Base-by-base conservation (phyloP, 257 asterid species). In the Ophiorrhiza pumila region DNA sequence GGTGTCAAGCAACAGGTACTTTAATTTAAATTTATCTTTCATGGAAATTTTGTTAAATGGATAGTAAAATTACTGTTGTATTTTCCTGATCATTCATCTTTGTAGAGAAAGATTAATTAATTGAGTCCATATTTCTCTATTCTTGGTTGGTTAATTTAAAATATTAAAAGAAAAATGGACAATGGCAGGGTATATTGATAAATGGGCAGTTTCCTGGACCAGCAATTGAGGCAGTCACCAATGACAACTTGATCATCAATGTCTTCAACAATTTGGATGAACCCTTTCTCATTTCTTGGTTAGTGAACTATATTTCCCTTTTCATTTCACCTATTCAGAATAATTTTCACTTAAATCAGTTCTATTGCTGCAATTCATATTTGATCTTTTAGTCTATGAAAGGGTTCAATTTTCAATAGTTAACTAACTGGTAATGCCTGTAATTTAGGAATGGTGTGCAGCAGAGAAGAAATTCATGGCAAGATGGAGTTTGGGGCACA, bases 381-480 rank as follows among this genome's bases (percentile, higher is more conserved):
- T 13, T 52, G 46, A n/a, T n/a, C n/a, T n/a, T n/a, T n/a, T n/a
- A n/a, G n/a, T n/a, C n/a, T n/a, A n/a, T n/a, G n/a, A n/a, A n/a
- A n/a, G n/a, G n/a, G n/a, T n/a, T n/a, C n/a, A n/a, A n/a, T n/a
- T n/a, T n/a, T n/a, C n/a, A n/a, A n/a, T n/a, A n/a, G n/a, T n/a
- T n/a, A n/a, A n/a, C n/a, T n/a, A n/a, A n/a, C n/a, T n/a, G n/a
- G n/a, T n/a, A n/a, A n/a, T 42, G 20, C 34, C 14, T 58, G 59
- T 15, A 18, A 45, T 43, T 17, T 64, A 82, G 86, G 86, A 82
- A 82, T 37, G 86, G 86, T 14, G 57, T 82, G 41, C 79, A 78
- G 68, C 86, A 82, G 53, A 72, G 86, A 69, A 79, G 83, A 71
- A 82, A 82, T 70, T 82, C 86, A 17, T 82, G 86, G 86, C 86